These are phyloP conservation scores for Aspergillus thermomutatus DNA, from an alignment of 2,329 filamentous ascomycete genomes.

Conservation along the genomic window DNA sequence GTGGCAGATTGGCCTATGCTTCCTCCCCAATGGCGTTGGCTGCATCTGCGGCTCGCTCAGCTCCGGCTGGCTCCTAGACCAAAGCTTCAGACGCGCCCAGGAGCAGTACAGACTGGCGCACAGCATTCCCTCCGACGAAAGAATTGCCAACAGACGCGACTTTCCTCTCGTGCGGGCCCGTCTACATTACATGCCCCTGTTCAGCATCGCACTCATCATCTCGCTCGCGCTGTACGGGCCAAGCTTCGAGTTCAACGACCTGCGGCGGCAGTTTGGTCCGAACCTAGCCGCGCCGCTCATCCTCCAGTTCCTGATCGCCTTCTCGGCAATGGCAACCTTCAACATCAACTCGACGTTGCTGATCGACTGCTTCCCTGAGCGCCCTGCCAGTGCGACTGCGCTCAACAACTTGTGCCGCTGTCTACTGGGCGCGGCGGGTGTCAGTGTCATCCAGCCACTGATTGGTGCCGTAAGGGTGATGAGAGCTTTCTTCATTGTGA, in stretches of 20 bases:
- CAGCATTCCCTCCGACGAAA: background rate
- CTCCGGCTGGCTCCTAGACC: constrained; percentile 12
- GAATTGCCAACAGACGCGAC: background rate
- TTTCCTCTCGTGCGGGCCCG: constrained; percentile 6
- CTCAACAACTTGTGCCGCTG: constrained; percentile 38
- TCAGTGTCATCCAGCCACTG: constrained; percentile 30
- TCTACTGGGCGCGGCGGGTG: constrained; percentile 33
- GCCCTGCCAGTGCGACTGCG: constrained; percentile 35
- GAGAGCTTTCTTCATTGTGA: constrained; percentile 25
- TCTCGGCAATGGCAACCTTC: constrained; percentile 32
- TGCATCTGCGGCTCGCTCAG: constrained; percentile 14
- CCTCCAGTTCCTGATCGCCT: constrained; percentile 38
- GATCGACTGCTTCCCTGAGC: constrained; percentile 36
- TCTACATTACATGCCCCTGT: constrained; percentile 3
- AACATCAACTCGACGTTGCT: constrained; percentile 36
- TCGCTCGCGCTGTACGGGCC: constrained; percentile 32
- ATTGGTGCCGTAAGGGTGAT: constrained; percentile 30
- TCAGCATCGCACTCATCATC: constrained; percentile 5
- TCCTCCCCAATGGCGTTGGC: constrained; percentile 44
- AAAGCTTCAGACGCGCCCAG: constrained; percentile 5
- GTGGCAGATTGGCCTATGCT: constrained; percentile 40
- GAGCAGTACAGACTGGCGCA: constrained; percentile 2
- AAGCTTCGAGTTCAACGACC: constrained; percentile 32
- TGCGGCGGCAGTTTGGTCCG: constrained; percentile 15
- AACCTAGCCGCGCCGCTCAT: constrained; percentile 36